Conservation (phyloP, 768 basidiomycete genomes). For the Myochromella boudieri region DNA sequence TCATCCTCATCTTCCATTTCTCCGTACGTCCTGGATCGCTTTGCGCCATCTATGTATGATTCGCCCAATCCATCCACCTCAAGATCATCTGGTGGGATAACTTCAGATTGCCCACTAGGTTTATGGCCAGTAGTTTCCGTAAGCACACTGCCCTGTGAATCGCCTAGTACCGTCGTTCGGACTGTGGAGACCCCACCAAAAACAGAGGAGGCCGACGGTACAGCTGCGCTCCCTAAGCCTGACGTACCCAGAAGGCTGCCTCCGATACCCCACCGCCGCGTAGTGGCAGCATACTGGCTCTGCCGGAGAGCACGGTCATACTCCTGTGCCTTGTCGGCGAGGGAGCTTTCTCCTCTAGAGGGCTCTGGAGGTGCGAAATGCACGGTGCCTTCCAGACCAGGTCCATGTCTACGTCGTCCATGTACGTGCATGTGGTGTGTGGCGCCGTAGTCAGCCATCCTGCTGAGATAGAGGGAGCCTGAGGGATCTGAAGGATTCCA, state of each 20-base stretch:
- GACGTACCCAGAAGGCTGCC: constrained; percentile 52
- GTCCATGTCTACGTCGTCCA: constrained; percentile 26
- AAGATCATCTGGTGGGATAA: constrained; percentile 44
- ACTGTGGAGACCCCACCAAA: constrained; percentile 56
- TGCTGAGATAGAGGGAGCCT: constrained; percentile 85
- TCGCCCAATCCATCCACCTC: constrained; percentile 57
- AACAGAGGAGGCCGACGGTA: constrained; percentile 40
- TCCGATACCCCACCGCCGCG: constrained; percentile 43
- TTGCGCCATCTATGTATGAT: constrained; percentile 74
- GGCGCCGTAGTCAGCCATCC: constrained; percentile 72
- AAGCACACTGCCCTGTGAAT: constrained; percentile 63
- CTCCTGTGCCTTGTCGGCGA: constrained; percentile 60
- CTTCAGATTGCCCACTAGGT: constrained; percentile 16
- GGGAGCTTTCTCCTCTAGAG: constrained; percentile 31
- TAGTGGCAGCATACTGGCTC: constrained; percentile 57
- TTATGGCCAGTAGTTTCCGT: constrained; percentile 5
- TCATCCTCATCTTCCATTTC: constrained; percentile 58
- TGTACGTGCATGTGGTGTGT: constrained; percentile 40
- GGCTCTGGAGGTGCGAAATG: constrained; percentile 31
- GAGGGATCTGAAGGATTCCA: constrained; percentile 93
- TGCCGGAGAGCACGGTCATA: constrained; percentile 76
- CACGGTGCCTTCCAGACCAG: constrained; percentile 25
- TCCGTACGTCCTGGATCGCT: constrained; percentile 35
- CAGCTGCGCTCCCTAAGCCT: constrained; percentile 20
- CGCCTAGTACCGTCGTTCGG: constrained; percentile 71